Evolutionary conservation across 176 grass and related monocot genomes (phyloP).

Genomic region (Phoenix dactylifera): DNA sequence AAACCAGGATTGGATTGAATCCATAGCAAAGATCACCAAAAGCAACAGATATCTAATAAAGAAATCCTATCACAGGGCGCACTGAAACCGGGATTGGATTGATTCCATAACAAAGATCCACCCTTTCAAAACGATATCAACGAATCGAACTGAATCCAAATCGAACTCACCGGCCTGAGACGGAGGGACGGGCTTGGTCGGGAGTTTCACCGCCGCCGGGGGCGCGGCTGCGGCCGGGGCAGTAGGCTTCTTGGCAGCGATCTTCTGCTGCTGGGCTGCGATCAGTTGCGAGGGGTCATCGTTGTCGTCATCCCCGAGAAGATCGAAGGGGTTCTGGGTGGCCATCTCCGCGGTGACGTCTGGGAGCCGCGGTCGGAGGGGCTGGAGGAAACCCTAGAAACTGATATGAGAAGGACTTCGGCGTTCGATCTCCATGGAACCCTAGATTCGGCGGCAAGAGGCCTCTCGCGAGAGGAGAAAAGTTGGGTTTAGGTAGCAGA

Average conservation of each 20-base stretch:
- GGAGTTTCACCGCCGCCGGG: conserved; percentile 39
- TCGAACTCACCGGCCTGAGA: conserved; percentile 43
- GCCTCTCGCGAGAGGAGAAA: neutral
- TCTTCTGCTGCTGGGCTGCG: conserved; percentile 24
- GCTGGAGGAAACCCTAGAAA: neutral
- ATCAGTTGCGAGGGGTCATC: conserved; percentile 67
- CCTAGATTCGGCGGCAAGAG: neutral
- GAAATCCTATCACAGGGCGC: no score
- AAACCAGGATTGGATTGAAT: neutral
- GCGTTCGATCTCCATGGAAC: conserved; percentile 30
- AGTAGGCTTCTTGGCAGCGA: conserved; percentile 15
- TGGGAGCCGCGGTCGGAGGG: neutral
- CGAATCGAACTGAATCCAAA: neutral
- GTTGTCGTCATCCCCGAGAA: conserved; percentile 74
- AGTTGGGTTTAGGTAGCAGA: conserved; percentile 32
- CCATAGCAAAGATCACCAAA: neutral
- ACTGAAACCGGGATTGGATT: no score
- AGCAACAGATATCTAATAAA: no score
- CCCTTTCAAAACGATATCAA: neutral
- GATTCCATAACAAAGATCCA: neutral
- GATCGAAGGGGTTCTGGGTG: conserved; percentile 47
- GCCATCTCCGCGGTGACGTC: conserved; percentile 27
- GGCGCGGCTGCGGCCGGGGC: conserved; percentile 5
- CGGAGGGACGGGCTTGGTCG: conserved; percentile 56
- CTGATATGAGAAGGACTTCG: conserved; percentile 23